Evolutionary conservation across 2,329 filamentous ascomycete genomes (phyloP).

Genomic region (Clarireedia monteithiana): DNA sequence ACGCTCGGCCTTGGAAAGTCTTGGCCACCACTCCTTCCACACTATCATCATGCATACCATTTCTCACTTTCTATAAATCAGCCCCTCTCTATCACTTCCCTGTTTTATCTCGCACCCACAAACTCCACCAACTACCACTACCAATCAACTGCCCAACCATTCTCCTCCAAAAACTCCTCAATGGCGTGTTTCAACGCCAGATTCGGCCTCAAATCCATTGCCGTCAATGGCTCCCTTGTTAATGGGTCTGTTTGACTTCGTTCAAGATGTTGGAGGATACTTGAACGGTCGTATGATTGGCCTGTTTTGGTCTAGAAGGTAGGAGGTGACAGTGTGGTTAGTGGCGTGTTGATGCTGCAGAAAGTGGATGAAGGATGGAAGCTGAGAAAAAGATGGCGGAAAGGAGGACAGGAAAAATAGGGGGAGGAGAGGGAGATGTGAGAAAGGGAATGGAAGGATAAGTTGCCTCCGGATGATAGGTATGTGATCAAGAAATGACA

Average conservation of each 20-base stretch:
- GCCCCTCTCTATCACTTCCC: neutral
- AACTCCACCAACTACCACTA: conserved; percentile 30
- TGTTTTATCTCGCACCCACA: no score
- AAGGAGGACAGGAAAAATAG: neutral
- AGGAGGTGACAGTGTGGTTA: neutral
- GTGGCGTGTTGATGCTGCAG: neutral
- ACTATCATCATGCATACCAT: no score
- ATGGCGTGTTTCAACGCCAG: conserved; percentile 74
- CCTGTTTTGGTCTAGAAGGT: conserved; percentile 64
- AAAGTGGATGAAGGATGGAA: neutral
- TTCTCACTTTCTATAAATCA: no score
- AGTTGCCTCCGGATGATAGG: neutral
- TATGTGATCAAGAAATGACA: no score
- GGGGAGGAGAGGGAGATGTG: neutral
- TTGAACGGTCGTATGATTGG: conserved; percentile 81
- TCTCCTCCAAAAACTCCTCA: conserved; percentile 74
- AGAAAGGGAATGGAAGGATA: neutral
- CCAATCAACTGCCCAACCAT: conserved; percentile 92
- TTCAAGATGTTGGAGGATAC: conserved; percentile 79
- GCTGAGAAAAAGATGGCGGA: neutral
- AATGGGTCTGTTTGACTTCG: conserved; percentile 71
- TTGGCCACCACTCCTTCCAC: neutral
- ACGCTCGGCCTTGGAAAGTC: no score
- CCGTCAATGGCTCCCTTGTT: conserved; percentile 65
- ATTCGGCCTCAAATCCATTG: conserved; percentile 71